These are phyloP conservation scores for Paraphoma sp. DNA, from an alignment of 2,329 filamentous ascomycete genomes.

Conservation along the genomic window DNA sequence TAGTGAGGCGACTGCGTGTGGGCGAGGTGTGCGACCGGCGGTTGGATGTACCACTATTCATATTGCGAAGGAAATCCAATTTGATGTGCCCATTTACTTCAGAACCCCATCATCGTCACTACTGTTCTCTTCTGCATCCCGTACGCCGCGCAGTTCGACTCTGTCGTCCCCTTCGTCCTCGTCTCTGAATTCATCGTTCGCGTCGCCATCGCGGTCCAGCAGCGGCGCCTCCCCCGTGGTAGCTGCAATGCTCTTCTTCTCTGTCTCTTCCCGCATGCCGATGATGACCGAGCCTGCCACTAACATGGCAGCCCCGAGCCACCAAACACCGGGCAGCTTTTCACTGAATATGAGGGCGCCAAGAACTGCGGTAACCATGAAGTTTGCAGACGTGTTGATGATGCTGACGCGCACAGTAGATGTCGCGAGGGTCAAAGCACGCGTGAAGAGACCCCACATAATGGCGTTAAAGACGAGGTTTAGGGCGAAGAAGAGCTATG, in stretches of 20 bases:
- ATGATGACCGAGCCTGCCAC: slow-evolving; percentile 81
- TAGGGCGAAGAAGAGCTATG: slow-evolving; percentile 74
- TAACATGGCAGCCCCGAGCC: slow-evolving; percentile 73
- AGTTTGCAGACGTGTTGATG: slow-evolving; percentile 83
- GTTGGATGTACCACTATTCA: neutral
- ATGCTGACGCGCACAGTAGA: slow-evolving; percentile 82
- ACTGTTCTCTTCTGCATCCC: slow-evolving; percentile 21
- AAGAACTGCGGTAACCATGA: slow-evolving; percentile 77
- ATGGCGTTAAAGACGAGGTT: slow-evolving; percentile 78
- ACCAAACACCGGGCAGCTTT: slow-evolving; percentile 75
- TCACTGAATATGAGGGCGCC: slow-evolving; percentile 76
- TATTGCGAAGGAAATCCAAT: neutral
- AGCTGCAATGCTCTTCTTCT: slow-evolving; percentile 37
- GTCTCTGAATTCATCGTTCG: slow-evolving; percentile 46
- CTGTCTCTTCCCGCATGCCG: slow-evolving; percentile 69
- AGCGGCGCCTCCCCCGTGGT: slow-evolving; percentile 28
- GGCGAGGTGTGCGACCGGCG: neutral
- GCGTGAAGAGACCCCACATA: slow-evolving; percentile 87
- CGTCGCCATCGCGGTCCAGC: slow-evolving; percentile 20
- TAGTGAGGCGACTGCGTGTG: neutral
- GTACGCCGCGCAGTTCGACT: slow-evolving; percentile 40
- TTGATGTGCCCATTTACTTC: slow-evolving; percentile 24
- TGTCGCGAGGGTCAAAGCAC: slow-evolving; percentile 73
- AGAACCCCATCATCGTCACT: slow-evolving; percentile 41
- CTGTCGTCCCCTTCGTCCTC: slow-evolving; percentile 29